Evolutionary conservation across 2,329 filamentous ascomycete genomes (phyloP), one percentile per base, ranked within the genome.

Genomic region (Chrysoporthe cubensis): DNA sequence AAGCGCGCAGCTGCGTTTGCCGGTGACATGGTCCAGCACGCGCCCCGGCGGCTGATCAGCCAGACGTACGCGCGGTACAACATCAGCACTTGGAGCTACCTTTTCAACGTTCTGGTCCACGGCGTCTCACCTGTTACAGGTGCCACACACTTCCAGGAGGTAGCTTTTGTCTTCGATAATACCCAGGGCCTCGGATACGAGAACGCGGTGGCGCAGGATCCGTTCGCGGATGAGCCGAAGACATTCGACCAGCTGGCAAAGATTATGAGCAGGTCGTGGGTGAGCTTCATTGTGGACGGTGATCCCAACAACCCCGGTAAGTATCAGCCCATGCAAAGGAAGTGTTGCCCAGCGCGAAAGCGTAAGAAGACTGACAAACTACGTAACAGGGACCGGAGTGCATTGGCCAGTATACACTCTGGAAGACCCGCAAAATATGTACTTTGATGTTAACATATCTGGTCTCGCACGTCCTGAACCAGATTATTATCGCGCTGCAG

Each of bases 101-200:
- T 80, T 43, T 84, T 83, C 70, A 78, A 84, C 66, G 80, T 82
- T 3, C 70, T 70, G 13, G 73, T 77, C 6, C 77, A 78, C 59
- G 78, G 77, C 3, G 6, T 76, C 42, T 56, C 59, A 52, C 62
- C 11, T 63, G 67, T 43, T 32, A 18, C n/a, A 4, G 66, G 66
- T 11, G 44, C 56, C 5, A 50, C 16, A 1, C 81, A 83, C 70
- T 82, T 81, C 72, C 75, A 82, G 64, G 84, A 87, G 73, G 82
- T 86, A 0, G 78, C 80, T 0, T 86, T 86, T 69, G 84, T 87
- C 2, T 84, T 88, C 62, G 74, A 85, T 69, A 87, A 88, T 69
- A 74, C 80, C 4, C 69, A 78, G 2, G 85, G 84, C 0, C 69
- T 77, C 4, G 84, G 85, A 0, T 85, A 83, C 66, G 73, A 78